A percentile compares a stretch with the other conserved stretches of the same genome.
Evolutionary conservation across 345 rosid species (phyloP).

Genomic region (Populus ilicifolia): DNA sequence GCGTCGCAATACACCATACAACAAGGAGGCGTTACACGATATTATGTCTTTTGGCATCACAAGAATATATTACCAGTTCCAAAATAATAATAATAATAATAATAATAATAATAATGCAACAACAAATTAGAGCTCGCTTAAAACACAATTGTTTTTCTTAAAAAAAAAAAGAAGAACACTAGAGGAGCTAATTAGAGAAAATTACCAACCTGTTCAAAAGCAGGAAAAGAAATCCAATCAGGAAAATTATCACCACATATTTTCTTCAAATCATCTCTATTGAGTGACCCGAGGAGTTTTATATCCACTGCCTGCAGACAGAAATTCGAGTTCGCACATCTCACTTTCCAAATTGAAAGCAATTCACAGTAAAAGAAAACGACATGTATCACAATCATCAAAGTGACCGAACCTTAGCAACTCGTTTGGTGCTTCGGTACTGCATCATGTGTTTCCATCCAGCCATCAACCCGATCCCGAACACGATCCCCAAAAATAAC

Average conservation of each 20-base stretch:
- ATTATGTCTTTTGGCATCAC: no score
- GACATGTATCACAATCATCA: neutral
- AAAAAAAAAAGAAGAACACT: neutral
- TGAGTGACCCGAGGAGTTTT: slow-evolving; percentile 66
- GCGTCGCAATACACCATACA: neutral
- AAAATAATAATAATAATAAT: neutral
- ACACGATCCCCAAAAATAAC: slow-evolving; percentile 65
- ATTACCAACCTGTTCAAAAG: slow-evolving; percentile 79
- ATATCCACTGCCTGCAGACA: slow-evolving; percentile 80
- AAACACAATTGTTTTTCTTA: neutral
- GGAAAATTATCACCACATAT: slow-evolving; percentile 95
- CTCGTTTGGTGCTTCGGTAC: slow-evolving; percentile 74
- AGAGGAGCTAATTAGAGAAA: neutral
- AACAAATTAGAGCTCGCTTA: neutral
- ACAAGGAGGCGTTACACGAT: no score
- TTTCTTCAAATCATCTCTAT: slow-evolving; percentile 55
- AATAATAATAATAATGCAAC: neutral
- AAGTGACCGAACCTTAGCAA: slow-evolving; percentile 55
- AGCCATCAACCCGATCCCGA: slow-evolving; percentile 89
- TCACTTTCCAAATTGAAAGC: neutral
- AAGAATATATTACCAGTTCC: neutral
- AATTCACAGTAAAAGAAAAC: neutral
- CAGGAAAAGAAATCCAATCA: slow-evolving; percentile 97
- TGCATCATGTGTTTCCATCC: slow-evolving; percentile 94
- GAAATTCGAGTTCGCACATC: neutral